Conservation (phyloP, 306 rosid species). For the Luffa acutangula region DNA sequence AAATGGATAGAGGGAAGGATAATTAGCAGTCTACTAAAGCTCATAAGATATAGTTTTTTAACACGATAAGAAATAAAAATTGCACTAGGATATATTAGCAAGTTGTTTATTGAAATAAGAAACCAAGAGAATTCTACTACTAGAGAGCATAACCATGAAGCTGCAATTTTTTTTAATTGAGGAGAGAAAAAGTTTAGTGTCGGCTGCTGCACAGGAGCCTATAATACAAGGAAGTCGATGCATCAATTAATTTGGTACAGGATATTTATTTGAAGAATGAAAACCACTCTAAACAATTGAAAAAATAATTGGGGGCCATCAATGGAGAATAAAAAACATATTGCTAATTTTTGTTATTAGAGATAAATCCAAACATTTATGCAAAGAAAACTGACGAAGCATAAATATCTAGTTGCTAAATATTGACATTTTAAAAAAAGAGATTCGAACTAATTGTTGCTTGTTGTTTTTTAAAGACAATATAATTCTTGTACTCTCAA, state of each 20-base stretch:
- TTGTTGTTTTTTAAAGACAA: background rate
- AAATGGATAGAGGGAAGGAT: too few species aligned
- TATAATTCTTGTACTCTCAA: too few species aligned
- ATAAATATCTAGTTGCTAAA: background rate
- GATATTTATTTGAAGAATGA: too few species aligned
- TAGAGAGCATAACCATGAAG: constrained; percentile 75
- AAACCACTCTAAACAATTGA: background rate
- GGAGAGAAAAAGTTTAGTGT: constrained; percentile 53
- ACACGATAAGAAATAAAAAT: background rate
- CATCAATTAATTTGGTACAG: constrained; percentile 11
- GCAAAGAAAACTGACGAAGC: background rate
- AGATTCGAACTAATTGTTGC: background rate
- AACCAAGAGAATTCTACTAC: constrained; percentile 21
- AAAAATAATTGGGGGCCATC: background rate
- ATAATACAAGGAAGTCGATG: constrained; percentile 23
- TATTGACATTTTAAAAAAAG: too few species aligned
- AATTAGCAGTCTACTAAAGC: background rate
- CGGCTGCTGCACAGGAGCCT: constrained; percentile 45
- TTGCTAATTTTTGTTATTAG: background rate
- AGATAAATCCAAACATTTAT: background rate
- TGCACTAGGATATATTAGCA: background rate
- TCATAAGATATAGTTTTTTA: too few species aligned
- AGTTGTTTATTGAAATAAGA: background rate
- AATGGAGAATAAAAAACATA: background rate
- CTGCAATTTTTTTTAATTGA: constrained; percentile 61